phyloP scores from a whole-genome alignment of 805 yeast genomes.

The Zygosaccharomyces kombuchaensis region DNA sequence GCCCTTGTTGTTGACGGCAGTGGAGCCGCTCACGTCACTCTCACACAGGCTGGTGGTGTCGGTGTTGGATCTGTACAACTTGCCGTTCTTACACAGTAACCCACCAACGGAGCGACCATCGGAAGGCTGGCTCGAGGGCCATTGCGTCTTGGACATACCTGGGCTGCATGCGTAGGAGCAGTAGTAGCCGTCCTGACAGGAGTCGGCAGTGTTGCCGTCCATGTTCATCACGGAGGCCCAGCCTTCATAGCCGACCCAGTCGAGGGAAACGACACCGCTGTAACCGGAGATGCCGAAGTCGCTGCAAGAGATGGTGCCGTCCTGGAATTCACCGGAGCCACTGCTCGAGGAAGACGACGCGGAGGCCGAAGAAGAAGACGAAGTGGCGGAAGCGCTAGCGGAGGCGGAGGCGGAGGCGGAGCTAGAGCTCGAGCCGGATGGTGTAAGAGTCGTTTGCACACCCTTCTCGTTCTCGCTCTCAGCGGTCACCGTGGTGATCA shows the following conservation, averaged over 20 bases:
- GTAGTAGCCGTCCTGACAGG: conserved; percentile 64
- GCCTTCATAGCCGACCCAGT: conserved; percentile 50
- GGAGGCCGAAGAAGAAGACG: conserved; percentile 19
- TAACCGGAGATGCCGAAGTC: conserved; percentile 55
- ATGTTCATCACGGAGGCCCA: conserved; percentile 51
- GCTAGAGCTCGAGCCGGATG: conserved; percentile 18
- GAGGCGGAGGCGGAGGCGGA: conserved; percentile 8
- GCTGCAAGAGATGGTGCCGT: conserved; percentile 63
- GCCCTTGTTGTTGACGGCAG: conserved; percentile 47
- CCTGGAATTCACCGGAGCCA: conserved; percentile 55
- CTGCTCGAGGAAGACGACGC: conserved; percentile 34
- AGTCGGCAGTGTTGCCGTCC: conserved; percentile 58
- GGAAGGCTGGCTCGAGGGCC: conserved; percentile 65
- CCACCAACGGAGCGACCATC: conserved; percentile 74
- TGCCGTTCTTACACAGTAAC: conserved; percentile 56
- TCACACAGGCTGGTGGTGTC: conserved; percentile 53
- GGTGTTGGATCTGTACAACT: conserved; percentile 56
- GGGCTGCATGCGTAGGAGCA: conserved; percentile 77
- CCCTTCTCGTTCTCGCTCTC: conserved; percentile 1
- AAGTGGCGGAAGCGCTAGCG: conserved; percentile 4
- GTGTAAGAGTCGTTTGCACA: conserved; percentile 16
- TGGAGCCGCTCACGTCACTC: conserved; percentile 57
- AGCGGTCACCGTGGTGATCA: neutral
- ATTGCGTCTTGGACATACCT: conserved; percentile 78
- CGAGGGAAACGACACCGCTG: conserved; percentile 60